Evolutionary conservation across 2,329 filamentous ascomycete genomes (phyloP).

Genomic region (Aspergillus sp.): DNA sequence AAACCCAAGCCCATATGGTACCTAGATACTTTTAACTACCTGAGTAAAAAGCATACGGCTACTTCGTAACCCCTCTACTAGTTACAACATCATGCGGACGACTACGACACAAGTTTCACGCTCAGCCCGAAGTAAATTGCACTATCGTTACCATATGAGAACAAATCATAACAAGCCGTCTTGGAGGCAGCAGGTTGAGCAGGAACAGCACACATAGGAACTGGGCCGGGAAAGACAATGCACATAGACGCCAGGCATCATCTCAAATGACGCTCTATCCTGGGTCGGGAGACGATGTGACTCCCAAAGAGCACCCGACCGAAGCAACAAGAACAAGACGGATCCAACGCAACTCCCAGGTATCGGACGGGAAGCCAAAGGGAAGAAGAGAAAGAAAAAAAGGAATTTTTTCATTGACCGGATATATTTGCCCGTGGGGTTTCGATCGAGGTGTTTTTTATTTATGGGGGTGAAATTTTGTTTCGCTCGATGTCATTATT

Average conservation of each 20-base stretch:
- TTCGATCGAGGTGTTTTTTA: not conserved
- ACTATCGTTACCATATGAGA: slow-evolving; percentile 5
- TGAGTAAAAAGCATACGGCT: too few species aligned
- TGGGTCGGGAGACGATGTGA: too few species aligned
- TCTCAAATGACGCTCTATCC: too few species aligned
- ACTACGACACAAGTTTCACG: not conserved
- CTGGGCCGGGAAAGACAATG: too few species aligned
- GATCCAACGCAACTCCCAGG: not conserved
- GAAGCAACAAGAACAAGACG: not conserved
- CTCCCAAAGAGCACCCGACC: too few species aligned
- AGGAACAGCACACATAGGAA: not conserved
- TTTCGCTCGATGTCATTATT: not conserved
- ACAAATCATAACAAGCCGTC: not conserved
- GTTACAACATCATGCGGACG: too few species aligned
- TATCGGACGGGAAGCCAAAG: not conserved
- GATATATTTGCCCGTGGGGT: not conserved
- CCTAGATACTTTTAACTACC: too few species aligned
- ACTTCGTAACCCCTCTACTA: too few species aligned
- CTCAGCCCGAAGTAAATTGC: not conserved
- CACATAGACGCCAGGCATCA: too few species aligned
- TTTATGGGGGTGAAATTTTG: not conserved
- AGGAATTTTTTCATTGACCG: not conserved
- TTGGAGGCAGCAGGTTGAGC: not conserved
- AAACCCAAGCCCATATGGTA: too few species aligned
- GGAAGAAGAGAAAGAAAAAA: not conserved